Evolutionary conservation across 1,284 basidiomycete genomes (phyloP).

Genomic region (Gymnopus androsaceus): DNA sequence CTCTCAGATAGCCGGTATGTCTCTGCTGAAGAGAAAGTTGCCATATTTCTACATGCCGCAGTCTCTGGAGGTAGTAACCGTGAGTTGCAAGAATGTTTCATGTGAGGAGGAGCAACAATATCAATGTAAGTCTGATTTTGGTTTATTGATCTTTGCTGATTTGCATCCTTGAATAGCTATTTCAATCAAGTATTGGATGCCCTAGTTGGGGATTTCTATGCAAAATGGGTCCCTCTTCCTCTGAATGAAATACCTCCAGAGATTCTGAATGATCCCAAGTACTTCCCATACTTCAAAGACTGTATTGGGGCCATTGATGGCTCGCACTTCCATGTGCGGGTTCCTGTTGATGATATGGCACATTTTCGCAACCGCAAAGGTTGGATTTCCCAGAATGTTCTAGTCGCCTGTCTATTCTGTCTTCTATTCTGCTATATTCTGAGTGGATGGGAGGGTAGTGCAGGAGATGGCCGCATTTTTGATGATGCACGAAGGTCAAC

Average conservation of each 20-base stretch:
- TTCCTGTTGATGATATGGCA: conserved; percentile 6
- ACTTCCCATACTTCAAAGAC: conserved; percentile 20
- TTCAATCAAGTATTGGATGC: conserved; percentile 17
- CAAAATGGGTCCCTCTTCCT: conserved; percentile 21
- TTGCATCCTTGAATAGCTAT: conserved; percentile 14
- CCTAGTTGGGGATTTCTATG: conserved; percentile 21
- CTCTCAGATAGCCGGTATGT: conserved; percentile 19
- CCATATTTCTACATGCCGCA: conserved; percentile 26
- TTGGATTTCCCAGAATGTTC: conserved; percentile 25
- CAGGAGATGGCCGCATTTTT: conserved; percentile 27
- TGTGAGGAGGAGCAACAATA: conserved; percentile 29
- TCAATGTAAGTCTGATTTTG: conserved; percentile 18
- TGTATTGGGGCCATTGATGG: conserved; percentile 22
- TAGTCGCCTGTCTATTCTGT: conserved; percentile 29
- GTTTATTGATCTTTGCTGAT: background rate
- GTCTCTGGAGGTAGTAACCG: conserved; percentile 18
- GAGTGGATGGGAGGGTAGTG: conserved; percentile 35
- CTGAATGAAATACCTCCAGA: conserved; percentile 15
- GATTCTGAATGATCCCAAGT: too few species aligned
- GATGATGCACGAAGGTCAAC: conserved; percentile 21
- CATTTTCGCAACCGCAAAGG: conserved; percentile 8
- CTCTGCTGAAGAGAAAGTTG: conserved; percentile 27
- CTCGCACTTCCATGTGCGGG: conserved; percentile 23
- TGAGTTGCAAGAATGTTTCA: conserved; percentile 26
- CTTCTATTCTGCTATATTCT: conserved; percentile 32